Evolutionary conservation across 257 asterid species (phyloP).

Genomic region (Eustoma russellianum): DNA sequence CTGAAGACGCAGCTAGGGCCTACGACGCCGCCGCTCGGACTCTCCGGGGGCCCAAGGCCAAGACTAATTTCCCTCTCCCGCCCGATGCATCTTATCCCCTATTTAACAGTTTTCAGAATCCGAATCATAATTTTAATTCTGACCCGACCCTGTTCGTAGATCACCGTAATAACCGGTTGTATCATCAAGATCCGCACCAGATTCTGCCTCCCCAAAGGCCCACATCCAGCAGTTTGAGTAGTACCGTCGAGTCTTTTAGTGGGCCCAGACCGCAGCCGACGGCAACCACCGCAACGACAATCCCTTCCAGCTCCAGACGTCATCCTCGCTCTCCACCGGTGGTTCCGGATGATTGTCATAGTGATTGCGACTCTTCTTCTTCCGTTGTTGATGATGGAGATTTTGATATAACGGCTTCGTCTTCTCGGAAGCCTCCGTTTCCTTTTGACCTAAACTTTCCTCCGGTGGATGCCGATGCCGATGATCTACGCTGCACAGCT

Average conservation of each 20-base stretch:
- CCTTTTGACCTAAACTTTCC: constrained; percentile 43
- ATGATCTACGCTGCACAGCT: constrained; percentile 33
- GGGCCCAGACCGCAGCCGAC: constrained; percentile 42
- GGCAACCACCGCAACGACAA: constrained; percentile 15
- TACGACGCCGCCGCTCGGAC: constrained; percentile 62
- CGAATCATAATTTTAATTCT: constrained; percentile 13
- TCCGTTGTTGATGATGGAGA: constrained; percentile 48
- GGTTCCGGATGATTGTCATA: constrained; percentile 53
- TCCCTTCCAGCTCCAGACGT: constrained; percentile 35
- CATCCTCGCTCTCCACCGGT: constrained; percentile 66
- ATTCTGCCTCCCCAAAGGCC: constrained; percentile 43
- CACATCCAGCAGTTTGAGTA: constrained; percentile 60
- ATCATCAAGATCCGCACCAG: constrained; percentile 35
- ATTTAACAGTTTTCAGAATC: constrained; percentile 12
- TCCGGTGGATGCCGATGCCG: constrained; percentile 32
- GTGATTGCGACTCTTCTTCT: constrained; percentile 53
- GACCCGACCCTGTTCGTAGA: constrained; percentile 18
- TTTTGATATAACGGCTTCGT: constrained; percentile 35
- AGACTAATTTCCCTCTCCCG: constrained; percentile 46
- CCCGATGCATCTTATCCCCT: constrained; percentile 9
- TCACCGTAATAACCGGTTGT: constrained; percentile 20
- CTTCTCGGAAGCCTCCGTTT: constrained; percentile 23
- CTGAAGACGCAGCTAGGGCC: constrained; percentile 71
- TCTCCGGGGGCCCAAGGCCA: constrained; percentile 60
- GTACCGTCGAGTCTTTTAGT: constrained; percentile 68